phyloP scores from a whole-genome alignment of 164 flowering plant species.

The Dillenia suffruticosa region DNA sequence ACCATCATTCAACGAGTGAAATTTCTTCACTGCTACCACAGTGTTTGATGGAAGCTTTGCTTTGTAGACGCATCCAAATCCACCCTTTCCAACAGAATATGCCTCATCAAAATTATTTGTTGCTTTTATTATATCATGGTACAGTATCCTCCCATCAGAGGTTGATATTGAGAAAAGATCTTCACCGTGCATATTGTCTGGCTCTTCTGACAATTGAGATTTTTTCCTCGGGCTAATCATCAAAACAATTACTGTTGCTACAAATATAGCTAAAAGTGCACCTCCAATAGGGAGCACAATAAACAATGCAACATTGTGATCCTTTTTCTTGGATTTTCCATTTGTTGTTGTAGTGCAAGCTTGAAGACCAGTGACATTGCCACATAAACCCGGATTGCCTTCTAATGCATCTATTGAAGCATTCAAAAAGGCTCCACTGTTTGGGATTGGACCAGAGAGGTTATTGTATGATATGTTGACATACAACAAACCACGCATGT shows the following conservation, averaged over 20 bases:
- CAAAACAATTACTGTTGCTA: background rate
- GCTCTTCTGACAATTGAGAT: background rate
- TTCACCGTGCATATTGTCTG: background rate
- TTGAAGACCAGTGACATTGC: background rate
- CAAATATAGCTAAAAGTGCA: background rate
- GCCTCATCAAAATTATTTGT: background rate
- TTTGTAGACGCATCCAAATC: conserved; percentile 8
- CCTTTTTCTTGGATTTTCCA: background rate
- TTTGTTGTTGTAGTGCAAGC: background rate
- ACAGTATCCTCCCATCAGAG: conserved; percentile 4
- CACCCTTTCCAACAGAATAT: conserved; percentile 7
- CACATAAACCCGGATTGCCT: background rate
- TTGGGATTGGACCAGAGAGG: background rate
- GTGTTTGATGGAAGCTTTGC: conserved; percentile 4
- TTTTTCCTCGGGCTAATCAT: no score
- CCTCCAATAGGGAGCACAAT: background rate
- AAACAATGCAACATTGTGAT: background rate
- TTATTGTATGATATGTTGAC: background rate
- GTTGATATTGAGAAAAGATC: conserved; percentile 8
- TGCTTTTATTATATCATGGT: conserved; percentile 3
- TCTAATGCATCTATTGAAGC: background rate
- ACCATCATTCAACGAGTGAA: background rate
- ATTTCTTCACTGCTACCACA: conserved; percentile 5
- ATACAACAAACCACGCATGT: background rate
- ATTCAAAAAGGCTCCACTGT: background rate